A percentile compares a stretch with the other conserved stretches of the same genome.
These are phyloP conservation scores for Emergomyces africanus DNA, from an alignment of 2,329 filamentous ascomycete genomes.

Conservation along the genomic window DNA sequence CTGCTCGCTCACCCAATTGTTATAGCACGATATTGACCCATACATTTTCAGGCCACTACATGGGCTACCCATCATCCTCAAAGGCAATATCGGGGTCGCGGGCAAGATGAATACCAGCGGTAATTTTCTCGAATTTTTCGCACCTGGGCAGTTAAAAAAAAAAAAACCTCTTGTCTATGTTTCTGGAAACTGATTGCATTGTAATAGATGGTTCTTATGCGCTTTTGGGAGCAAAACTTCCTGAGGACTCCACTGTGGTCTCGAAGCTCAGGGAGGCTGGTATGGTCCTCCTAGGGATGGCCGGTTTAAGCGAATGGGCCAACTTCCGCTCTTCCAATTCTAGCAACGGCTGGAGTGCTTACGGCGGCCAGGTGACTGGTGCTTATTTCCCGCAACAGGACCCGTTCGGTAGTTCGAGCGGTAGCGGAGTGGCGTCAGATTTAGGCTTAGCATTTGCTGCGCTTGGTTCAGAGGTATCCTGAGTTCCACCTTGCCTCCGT, in stretches of 20 bases:
- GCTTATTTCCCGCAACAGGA: conserved; percentile 51
- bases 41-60: conserved; percentile 39
- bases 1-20: background rate
- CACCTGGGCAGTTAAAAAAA: background rate
- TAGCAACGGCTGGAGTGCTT: conserved; percentile 50
- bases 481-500: background rate
- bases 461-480: conserved; percentile 44
- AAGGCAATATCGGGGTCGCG: conserved; percentile 53
- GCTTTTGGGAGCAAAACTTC: conserved; percentile 45
- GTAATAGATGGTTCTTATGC: conserved; percentile 46
- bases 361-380: conserved; percentile 49
- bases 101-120: conserved; percentile 51
- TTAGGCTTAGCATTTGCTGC: conserved; percentile 47
- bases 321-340: conserved; percentile 46
- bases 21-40: background rate
- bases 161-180: background rate
- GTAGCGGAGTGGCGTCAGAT: conserved; percentile 47
- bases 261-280: conserved; percentile 48
- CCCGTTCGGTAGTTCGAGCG: conserved; percentile 49
- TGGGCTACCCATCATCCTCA: conserved; percentile 53
- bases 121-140: conserved; percentile 3
- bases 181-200: background rate
- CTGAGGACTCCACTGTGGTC: conserved; percentile 46
- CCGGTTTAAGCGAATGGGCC: conserved; percentile 53
- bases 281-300: conserved; percentile 53